These are phyloP conservation scores for Cutaneotrichosporon spelunceum DNA, from an alignment of 1,284 basidiomycete genomes.

Conservation along the genomic window DNA sequence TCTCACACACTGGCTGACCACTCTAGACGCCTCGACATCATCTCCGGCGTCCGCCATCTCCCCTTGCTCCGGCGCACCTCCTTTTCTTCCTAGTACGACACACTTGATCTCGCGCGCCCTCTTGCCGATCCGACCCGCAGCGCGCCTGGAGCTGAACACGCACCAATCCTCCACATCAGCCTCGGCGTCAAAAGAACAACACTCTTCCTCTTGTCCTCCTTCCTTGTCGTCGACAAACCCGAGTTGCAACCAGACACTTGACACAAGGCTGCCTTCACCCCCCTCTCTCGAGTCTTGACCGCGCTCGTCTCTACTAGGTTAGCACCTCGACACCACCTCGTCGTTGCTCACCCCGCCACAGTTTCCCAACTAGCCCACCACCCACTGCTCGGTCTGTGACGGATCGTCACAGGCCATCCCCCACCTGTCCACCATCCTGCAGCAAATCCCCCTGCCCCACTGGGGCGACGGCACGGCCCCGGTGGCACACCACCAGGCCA, in stretches of 20 bases:
- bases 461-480: conserved; percentile 21
- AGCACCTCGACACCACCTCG: not conserved
- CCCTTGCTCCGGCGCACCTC: not conserved
- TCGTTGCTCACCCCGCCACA: not conserved
- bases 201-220: not conserved
- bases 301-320: not conserved
- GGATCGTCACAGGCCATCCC: conserved; percentile 16
- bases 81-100: not conserved
- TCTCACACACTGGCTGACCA: too few relatives aligned
- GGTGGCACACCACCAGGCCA: conserved; percentile 17
- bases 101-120: conserved; percentile 1
- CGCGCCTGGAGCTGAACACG: not conserved
- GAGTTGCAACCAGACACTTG: not conserved
- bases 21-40: not conserved
- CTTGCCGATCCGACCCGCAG: conserved; percentile 3
- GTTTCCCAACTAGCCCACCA: not conserved
- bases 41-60: not conserved
- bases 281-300: not conserved
- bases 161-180: not conserved
- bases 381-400: conserved; percentile 19
- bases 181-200: too few relatives aligned
- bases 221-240: not conserved
- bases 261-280: not conserved
- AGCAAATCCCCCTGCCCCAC: conserved; percentile 22
- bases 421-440: conserved; percentile 19